phyloP scores from a whole-genome alignment of 306 rosid genomes.

The Citrullus mucosospermus region DNA sequence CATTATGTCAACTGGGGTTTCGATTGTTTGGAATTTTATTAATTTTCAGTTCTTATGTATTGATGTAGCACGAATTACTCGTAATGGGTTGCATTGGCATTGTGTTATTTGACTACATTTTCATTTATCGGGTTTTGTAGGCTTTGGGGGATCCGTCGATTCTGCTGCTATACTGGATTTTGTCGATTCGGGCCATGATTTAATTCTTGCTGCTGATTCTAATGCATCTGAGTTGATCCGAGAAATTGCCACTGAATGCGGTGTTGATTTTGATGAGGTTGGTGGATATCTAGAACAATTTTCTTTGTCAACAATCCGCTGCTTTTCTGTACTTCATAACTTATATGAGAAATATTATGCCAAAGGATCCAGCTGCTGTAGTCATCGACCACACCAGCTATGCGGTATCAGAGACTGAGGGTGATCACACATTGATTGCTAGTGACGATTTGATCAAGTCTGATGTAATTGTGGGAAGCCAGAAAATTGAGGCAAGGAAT shows the following conservation, averaged over 20 bases:
- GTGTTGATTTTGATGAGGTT: slow-evolving; percentile 98
- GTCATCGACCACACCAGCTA: slow-evolving; percentile 84
- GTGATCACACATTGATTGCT: slow-evolving; percentile 88
- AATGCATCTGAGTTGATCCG: slow-evolving; percentile 83
- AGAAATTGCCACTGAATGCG: slow-evolving; percentile 73
- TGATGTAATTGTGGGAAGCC: slow-evolving; percentile 66
- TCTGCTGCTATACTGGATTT: slow-evolving; percentile 71
- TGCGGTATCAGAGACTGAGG: slow-evolving; percentile 65
- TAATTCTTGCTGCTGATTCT: slow-evolving; percentile 60
- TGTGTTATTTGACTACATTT: neutral
- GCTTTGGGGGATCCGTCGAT: slow-evolving; percentile 87
- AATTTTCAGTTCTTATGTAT: neutral
- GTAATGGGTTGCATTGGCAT: neutral
- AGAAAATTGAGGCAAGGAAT: slow-evolving; percentile 58
- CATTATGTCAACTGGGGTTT: neutral
- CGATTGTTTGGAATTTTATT: neutral
- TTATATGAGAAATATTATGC: neutral
- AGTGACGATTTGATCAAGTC: slow-evolving; percentile 64
- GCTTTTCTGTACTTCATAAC: neutral
- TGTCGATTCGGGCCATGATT: slow-evolving; percentile 94
- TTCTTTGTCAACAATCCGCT: neutral
- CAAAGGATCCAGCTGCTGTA: slow-evolving; percentile 55
- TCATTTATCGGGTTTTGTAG: slow-evolving; percentile 21
- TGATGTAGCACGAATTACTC: neutral
- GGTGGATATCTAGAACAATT: neutral